phyloP scores from a whole-genome alignment of 352 stramenopile genomes.

The Phytophthora hybrid region DNA sequence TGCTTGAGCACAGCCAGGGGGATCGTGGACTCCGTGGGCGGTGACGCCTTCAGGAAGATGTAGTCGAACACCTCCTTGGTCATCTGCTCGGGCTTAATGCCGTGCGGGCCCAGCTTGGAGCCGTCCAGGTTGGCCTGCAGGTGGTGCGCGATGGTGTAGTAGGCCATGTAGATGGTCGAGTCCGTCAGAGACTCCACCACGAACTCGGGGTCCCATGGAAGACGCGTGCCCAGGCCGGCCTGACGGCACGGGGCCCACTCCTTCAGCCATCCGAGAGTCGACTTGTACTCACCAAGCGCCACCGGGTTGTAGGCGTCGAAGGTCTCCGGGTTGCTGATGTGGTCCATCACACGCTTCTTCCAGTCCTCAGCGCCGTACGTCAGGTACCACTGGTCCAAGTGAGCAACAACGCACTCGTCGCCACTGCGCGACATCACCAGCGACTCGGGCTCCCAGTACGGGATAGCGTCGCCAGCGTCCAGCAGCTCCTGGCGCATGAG shows the following conservation, averaged over 20 bases:
- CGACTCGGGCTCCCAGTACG: conserved; percentile 99
- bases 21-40: conserved; percentile 90
- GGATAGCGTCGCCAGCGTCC: conserved; percentile 92
- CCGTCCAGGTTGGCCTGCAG: conserved; percentile 97
- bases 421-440: conserved; percentile 96
- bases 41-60: conserved; percentile 95
- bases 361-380: conserved; percentile 99
- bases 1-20: conserved; percentile 91
- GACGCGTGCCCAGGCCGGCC: conserved; percentile 96
- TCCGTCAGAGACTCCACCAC: conserved; percentile 99
- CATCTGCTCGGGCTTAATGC: conserved; percentile 86
- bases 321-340: conserved; percentile 92
- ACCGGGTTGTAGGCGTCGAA: conserved; percentile 97
- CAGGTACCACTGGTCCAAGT: conserved; percentile 99
- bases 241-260: conserved; percentile 99
- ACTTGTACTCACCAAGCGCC: conserved; percentile 96
- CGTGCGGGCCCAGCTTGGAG: conserved; percentile 86
- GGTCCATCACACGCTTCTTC: conserved; percentile 95
- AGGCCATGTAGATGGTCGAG: conserved; percentile 99
- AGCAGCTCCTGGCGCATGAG: conserved; percentile 98
- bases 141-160: conserved; percentile 99
- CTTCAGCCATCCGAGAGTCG: conserved; percentile 99
- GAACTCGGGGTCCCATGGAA: conserved; percentile 99
- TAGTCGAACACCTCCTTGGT: conserved; percentile 99
- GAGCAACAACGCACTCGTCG: conserved; percentile 99